These are phyloP conservation scores for Leccinum rimulosum DNA, from an alignment of 768 basidiomycete genomes.

Conservation along the genomic window DNA sequence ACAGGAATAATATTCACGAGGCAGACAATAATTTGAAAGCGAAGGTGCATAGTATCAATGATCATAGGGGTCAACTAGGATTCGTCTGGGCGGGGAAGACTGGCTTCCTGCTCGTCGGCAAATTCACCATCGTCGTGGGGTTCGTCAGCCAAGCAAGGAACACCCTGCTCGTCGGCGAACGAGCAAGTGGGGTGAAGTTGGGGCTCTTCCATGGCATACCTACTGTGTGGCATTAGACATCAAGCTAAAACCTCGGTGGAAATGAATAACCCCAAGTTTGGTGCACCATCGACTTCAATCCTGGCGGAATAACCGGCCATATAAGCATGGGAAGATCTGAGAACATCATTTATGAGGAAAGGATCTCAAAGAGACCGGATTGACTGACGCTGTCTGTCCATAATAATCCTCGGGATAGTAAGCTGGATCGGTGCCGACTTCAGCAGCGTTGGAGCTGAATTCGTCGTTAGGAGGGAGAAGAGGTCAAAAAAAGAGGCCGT, in stretches of 20 bases:
- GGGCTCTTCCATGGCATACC: slow-evolving; percentile 8
- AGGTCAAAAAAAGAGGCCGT: background rate
- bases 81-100: slow-evolving; percentile 2
- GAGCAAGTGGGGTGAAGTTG: background rate
- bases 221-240: slow-evolving; percentile 14
- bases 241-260: slow-evolving; percentile 6
- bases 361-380: background rate
- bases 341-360: slow-evolving; percentile 2
- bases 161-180: background rate
- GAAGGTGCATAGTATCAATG: slow-evolving; percentile 3
- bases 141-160: slow-evolving; percentile 1
- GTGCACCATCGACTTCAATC: background rate
- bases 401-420: slow-evolving; percentile 11
- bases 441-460: slow-evolving; percentile 9
- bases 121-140: background rate
- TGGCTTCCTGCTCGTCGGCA: slow-evolving; percentile 3
- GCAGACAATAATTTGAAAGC: background rate
- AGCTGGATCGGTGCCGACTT: background rate
- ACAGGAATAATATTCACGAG: background rate
- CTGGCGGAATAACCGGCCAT: slow-evolving; percentile 3
- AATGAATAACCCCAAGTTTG: slow-evolving; percentile 15
- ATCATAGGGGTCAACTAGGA: slow-evolving; percentile 1
- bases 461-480: slow-evolving; percentile 1
- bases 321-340: slow-evolving; percentile 2
- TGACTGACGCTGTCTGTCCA: slow-evolving; percentile 13